phyloP scores from a whole-genome alignment of 1,284 basidiomycete genomes.

The Fistulinella cinereoalba region DNA sequence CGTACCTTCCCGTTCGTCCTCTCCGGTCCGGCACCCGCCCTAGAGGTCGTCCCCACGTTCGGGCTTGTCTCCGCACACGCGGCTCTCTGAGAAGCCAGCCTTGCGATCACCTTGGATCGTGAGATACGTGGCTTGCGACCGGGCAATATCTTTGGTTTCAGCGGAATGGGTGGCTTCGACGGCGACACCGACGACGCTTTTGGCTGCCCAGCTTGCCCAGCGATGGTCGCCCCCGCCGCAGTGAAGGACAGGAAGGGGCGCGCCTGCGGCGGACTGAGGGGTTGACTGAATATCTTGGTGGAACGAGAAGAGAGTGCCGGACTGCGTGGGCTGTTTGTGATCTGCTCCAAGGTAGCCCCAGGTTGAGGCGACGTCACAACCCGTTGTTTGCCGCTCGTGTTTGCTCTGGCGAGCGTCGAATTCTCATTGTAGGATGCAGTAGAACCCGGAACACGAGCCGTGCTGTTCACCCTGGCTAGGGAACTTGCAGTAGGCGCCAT shows the following conservation, averaged over 20 bases:
- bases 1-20: constrained; percentile 36
- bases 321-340: constrained; percentile 43
- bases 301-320: constrained; percentile 19
- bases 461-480: constrained; percentile 52
- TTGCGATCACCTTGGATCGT: constrained; percentile 72
- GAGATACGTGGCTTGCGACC: constrained; percentile 72
- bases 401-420: constrained; percentile 8
- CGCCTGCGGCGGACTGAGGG: constrained; percentile 39
- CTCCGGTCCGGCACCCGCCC: constrained; percentile 3
- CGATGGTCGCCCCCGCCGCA: constrained; percentile 31
- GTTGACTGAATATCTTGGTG: constrained; percentile 53
- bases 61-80: constrained; percentile 23
- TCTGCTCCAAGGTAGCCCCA: constrained; percentile 35
- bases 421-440: constrained; percentile 13
- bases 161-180: constrained; percentile 22
- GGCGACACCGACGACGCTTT: constrained; percentile 5
- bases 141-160: constrained; percentile 41
- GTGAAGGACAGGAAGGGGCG: constrained; percentile 31
- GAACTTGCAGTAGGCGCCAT: constrained; percentile 76
- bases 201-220: constrained; percentile 1
- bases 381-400: constrained; percentile 18
- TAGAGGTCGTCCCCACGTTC: background rate
- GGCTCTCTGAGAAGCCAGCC: constrained; percentile 66
- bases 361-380: constrained; percentile 17
- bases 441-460: constrained; percentile 17